phyloP scores from a whole-genome alignment of 164 flowering plant species.

The Magnolia changhungtana region DNA sequence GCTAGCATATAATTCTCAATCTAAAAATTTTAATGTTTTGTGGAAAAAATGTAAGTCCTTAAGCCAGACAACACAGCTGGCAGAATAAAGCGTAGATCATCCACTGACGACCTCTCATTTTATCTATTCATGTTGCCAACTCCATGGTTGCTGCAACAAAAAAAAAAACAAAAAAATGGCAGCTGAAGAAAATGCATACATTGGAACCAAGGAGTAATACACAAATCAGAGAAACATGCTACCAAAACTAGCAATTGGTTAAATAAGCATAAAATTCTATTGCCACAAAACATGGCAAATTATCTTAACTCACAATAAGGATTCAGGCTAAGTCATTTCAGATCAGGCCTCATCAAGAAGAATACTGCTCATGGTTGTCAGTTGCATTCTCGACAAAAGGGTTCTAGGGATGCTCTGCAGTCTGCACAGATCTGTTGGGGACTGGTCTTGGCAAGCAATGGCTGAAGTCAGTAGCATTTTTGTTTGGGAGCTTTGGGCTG shows the following conservation, averaged over 20 bases:
- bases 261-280: not conserved
- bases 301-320: too few species aligned
- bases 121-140: not conserved
- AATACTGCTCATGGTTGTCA: too few species aligned
- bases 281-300: not conserved
- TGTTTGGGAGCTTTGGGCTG: too few species aligned
- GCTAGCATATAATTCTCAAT: slow-evolving; percentile 6
- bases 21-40: not conserved
- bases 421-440: too few species aligned
- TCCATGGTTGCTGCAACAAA: not conserved
- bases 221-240: not conserved
- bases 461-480: too few species aligned
- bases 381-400: too few species aligned
- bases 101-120: not conserved
- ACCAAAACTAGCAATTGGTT: not conserved
- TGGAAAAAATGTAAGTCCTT: not conserved
- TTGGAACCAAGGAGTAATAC: not conserved
- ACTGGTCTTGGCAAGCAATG: too few species aligned
- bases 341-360: too few species aligned
- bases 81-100: not conserved
- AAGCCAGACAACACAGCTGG: not conserved
- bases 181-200: not conserved
- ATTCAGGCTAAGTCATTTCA: too few species aligned
- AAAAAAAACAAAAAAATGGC: too few species aligned
- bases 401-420: too few species aligned